These are phyloP conservation scores for Echeveria elegans DNA, from an alignment of 164 flowering plant genomes.

Conservation along the genomic window DNA sequence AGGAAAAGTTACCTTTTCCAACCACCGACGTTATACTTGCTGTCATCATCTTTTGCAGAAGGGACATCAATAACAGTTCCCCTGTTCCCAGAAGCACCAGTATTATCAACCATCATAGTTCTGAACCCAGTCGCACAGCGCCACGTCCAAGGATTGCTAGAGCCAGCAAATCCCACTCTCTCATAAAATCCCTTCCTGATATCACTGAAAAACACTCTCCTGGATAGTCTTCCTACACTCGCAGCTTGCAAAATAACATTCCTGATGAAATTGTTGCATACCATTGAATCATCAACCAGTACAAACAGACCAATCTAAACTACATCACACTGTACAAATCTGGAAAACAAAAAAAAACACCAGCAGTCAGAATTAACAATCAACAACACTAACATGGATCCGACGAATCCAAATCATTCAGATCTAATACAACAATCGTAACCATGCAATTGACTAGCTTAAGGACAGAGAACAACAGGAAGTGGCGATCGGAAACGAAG, in stretches of 20 bases:
- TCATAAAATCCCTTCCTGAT: neutral
- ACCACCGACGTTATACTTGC: neutral
- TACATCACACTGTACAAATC: slow-evolving; percentile 1
- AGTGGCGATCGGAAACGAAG: no score
- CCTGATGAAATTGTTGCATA: slow-evolving; percentile 6
- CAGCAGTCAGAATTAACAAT: no score
- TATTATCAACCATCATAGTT: neutral
- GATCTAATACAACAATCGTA: neutral
- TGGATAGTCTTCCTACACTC: neutral
- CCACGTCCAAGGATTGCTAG: neutral
- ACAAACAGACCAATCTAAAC: neutral
- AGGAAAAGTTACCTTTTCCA: neutral
- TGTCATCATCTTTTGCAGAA: neutral
- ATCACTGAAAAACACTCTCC: neutral
- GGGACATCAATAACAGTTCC: neutral
- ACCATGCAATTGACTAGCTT: neutral
- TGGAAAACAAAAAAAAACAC: neutral
- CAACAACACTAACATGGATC: no score
- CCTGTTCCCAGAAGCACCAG: neutral
- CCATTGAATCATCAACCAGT: neutral
- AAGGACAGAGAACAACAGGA: no score
- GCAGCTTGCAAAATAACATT: neutral
- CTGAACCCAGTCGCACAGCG: slow-evolving; percentile 1
- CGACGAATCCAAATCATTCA: neutral
- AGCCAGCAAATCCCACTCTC: slow-evolving; percentile 1